phyloP scores from a whole-genome alignment of 139 green algal genomes.

The Tetraselmis striata region DNA sequence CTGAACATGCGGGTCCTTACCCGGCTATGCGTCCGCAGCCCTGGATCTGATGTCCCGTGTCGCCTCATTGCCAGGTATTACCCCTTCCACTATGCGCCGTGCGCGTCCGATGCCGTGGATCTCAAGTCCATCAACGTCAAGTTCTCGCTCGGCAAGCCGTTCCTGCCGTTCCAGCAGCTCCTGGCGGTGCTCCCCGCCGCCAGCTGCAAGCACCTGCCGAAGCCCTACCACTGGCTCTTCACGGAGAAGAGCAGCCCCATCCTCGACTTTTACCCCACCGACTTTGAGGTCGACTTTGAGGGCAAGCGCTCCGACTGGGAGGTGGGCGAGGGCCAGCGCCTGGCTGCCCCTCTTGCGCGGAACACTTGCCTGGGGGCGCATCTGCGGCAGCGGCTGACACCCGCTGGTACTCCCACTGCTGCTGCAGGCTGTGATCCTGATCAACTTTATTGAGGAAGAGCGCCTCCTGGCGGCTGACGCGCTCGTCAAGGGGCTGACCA shows the following conservation, averaged over 20 bases:
- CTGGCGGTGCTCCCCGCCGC: slow-evolving; percentile 77
- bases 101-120: slow-evolving; percentile 58
- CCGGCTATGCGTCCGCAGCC: no score
- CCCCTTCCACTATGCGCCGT: slow-evolving; percentile 87
- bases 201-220: slow-evolving; percentile 61
- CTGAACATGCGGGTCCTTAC: no score
- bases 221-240: slow-evolving; percentile 45
- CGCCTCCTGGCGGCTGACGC: slow-evolving; percentile 53
- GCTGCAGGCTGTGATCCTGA: not conserved
- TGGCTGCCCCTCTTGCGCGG: slow-evolving; percentile 22
- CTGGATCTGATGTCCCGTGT: no score
- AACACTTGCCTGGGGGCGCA: not conserved
- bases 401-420: not conserved
- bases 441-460: slow-evolving; percentile 61
- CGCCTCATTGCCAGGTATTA: slow-evolving; percentile 74
- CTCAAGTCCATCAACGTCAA: slow-evolving; percentile 13
- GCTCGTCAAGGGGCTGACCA: slow-evolving; percentile 41
- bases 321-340: slow-evolving; percentile 36
- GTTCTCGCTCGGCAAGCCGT: slow-evolving; percentile 72
- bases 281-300: slow-evolving; percentile 81
- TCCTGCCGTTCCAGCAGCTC: slow-evolving; percentile 87
- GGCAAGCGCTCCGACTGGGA: slow-evolving; percentile 91
- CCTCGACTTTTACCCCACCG: slow-evolving; percentile 76
- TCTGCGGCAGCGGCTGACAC: not conserved
- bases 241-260: slow-evolving; percentile 47